Conservation (phyloP, 805 yeast genomes). For the Lachancea waltii region DNA sequence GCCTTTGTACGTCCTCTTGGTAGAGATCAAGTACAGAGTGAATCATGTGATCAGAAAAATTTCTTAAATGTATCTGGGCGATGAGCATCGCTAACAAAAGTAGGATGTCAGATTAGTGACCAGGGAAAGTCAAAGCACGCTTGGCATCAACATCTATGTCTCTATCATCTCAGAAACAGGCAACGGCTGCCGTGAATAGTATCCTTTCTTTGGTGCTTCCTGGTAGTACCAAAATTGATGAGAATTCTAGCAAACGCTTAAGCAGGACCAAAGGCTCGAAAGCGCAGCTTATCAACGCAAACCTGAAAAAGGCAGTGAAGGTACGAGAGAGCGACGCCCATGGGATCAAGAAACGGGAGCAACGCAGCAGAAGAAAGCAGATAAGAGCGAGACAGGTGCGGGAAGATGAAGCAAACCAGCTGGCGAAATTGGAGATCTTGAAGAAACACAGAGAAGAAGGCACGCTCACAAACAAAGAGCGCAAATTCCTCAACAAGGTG, state of each 20-base stretch:
- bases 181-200: slow-evolving; percentile 38
- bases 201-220: slow-evolving; percentile 36
- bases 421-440: slow-evolving; percentile 33
- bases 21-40: too few relatives aligned
- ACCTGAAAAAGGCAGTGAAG: slow-evolving; percentile 29
- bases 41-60: not conserved
- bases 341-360: slow-evolving; percentile 33
- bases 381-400: slow-evolving; percentile 17
- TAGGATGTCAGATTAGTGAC: too few relatives aligned
- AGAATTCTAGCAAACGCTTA: slow-evolving; percentile 3
- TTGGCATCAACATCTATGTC: slow-evolving; percentile 17
- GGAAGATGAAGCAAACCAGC: slow-evolving; percentile 23
- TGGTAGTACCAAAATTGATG: slow-evolving; percentile 26
- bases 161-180: slow-evolving; percentile 35
- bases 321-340: slow-evolving; percentile 32
- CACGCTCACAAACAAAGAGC: slow-evolving; percentile 32
- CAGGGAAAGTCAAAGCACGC: too few relatives aligned
- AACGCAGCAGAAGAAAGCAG: slow-evolving; percentile 26
- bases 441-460: slow-evolving; percentile 30
- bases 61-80: not conserved
- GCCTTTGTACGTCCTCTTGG: too few relatives aligned
- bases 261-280: slow-evolving; percentile 23
- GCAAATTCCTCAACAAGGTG: slow-evolving; percentile 31
- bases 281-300: slow-evolving; percentile 36
- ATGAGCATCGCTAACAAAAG: not conserved